Percentiles rank a stretch among this genome's conserved stretches.
Evolutionary conservation across 768 basidiomycete species (phyloP).

Genomic region (Auricularia heimuer): DNA sequence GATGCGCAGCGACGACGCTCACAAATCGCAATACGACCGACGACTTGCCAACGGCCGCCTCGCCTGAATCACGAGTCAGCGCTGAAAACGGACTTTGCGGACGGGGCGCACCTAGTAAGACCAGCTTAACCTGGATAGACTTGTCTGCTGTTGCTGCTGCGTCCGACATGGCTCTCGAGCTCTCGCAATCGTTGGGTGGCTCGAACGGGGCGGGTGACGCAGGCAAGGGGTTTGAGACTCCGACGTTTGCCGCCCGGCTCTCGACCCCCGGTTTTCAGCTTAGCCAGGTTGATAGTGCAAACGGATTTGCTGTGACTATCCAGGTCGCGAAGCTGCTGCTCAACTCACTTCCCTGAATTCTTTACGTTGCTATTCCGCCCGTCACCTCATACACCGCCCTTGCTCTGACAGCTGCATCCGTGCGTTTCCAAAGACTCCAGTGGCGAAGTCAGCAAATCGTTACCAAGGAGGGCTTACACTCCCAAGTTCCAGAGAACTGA

Average conservation of each 20-base stretch:
- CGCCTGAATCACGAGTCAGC: constrained; percentile 43
- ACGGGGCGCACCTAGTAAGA: constrained; percentile 68
- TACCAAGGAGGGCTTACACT: no score
- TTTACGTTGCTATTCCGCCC: no score
- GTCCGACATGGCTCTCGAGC: constrained; percentile 47
- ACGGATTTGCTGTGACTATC: no score
- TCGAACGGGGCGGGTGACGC: not conserved
- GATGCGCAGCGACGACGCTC: constrained; percentile 23
- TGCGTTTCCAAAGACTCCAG: no score
- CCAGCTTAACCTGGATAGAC: constrained; percentile 96
- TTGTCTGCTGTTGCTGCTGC: constrained; percentile 70
- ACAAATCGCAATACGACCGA: constrained; percentile 98
- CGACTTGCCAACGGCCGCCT: constrained; percentile 98
- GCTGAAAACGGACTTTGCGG: not conserved
- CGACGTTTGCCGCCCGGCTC: not conserved
- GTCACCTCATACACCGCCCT: no score
- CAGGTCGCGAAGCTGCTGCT: no score
- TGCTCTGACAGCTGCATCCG: no score
- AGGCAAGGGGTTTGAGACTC: not conserved
- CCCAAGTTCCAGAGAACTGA: no score
- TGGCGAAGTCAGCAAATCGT: no score
- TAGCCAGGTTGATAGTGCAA: no score
- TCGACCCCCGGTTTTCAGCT: no score
- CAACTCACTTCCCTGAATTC: no score
- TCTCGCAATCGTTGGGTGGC: not conserved